A percentile compares a stretch with the other conserved stretches of the same genome.
Evolutionary conservation across 352 stramenopile species (phyloP).

Genomic region (Phytophthora niederhauseri): DNA sequence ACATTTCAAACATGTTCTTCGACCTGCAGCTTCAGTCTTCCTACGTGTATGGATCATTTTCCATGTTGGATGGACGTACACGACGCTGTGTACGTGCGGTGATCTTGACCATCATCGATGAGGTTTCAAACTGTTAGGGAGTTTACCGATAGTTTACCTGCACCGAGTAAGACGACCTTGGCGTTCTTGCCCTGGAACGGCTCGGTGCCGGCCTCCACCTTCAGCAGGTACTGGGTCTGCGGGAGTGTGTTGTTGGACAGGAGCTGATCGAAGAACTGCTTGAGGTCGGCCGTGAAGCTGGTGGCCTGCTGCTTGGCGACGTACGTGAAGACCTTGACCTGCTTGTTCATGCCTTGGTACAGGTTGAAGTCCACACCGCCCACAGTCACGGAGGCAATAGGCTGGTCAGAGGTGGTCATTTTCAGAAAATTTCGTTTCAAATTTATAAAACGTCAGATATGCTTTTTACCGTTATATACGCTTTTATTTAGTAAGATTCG

Average conservation of each 20-base stretch:
- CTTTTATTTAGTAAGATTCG: no score
- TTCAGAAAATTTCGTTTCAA: no score
- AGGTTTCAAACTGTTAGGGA: no score
- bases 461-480: no score
- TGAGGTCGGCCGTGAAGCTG: constrained; percentile 34
- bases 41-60: neutral
- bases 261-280: constrained; percentile 39
- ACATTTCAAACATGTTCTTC: neutral
- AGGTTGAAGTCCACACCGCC: no score
- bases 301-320: constrained; percentile 31
- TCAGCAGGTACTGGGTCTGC: constrained; percentile 32
- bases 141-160: neutral
- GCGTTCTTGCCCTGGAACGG: constrained; percentile 41
- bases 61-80: no score
- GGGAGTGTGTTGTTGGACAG: constrained; percentile 31
- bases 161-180: constrained; percentile 28
- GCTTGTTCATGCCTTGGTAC: constrained; percentile 39
- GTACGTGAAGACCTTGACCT: constrained; percentile 46
- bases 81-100: no score
- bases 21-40: neutral
- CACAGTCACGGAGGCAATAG: no score
- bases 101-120: no score
- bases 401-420: no score
- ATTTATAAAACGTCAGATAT: no score
- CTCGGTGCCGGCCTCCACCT: constrained; percentile 39